phyloP scores from a whole-genome alignment of 169 alveolate species.

The Plasmodium sp. region DNA sequence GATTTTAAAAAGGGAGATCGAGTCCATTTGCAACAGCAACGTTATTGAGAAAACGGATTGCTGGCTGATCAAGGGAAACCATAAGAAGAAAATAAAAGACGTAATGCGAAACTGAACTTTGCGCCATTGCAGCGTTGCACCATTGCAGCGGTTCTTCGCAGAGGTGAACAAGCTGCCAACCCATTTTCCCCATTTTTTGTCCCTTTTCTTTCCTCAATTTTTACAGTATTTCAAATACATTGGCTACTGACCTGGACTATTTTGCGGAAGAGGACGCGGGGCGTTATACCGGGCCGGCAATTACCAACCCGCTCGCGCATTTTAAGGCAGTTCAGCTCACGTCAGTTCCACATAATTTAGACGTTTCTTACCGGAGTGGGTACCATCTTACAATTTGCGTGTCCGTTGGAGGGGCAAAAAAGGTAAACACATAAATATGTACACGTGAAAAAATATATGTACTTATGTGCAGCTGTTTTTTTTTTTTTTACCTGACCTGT shows the following conservation, averaged over 20 bases:
- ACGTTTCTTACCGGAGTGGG: background rate
- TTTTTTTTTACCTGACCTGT: slow-evolving; percentile 6
- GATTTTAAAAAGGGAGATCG: slow-evolving; percentile 78
- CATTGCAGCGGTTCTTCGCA: background rate
- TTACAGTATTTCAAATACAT: slow-evolving; percentile 55
- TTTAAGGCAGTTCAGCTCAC: background rate
- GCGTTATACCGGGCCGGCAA: background rate
- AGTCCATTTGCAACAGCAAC: slow-evolving; percentile 75
- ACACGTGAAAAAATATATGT: background rate
- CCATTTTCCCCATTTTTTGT: background rate
- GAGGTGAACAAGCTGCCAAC: background rate
- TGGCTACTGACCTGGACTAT: slow-evolving; percentile 16
- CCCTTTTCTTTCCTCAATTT: slow-evolving; percentile 2
- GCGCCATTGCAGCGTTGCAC: background rate
- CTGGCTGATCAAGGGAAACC: slow-evolving; percentile 82
- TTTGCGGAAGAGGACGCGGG: background rate
- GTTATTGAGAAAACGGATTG: slow-evolving; percentile 78
- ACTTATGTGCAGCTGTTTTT: background rate
- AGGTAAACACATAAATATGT: background rate
- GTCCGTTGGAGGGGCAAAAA: background rate
- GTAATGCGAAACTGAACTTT: slow-evolving; percentile 30
- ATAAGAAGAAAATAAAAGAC: slow-evolving; percentile 77
- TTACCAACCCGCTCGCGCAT: background rate
- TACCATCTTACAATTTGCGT: background rate
- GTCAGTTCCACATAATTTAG: background rate